phyloP scores from a whole-genome alignment of 2,329 filamentous ascomycete species.

The Diaporthe sp. region DNA sequence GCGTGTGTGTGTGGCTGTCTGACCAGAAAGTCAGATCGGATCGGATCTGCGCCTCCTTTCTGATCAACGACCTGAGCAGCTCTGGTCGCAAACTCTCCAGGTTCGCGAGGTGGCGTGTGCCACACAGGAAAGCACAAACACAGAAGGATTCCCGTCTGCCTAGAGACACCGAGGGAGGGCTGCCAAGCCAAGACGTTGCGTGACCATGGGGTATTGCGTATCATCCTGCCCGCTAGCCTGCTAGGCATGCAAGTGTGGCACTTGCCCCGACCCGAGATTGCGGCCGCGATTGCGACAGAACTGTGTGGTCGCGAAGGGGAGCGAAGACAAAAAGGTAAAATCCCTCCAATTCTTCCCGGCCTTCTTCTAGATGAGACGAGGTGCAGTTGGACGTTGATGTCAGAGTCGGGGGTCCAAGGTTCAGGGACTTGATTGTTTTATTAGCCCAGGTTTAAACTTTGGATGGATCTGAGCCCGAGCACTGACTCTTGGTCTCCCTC shows the following conservation, averaged over 20 bases:
- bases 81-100: background rate
- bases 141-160: slow-evolving; percentile 13
- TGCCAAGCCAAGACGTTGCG: slow-evolving; percentile 1
- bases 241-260: slow-evolving; percentile 17
- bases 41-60: slow-evolving; percentile 24
- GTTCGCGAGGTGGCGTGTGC: background rate
- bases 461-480: slow-evolving; percentile 13
- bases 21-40: background rate
- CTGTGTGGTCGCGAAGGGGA: background rate
- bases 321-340: background rate
- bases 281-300: background rate
- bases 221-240: slow-evolving; percentile 12
- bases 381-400: background rate
- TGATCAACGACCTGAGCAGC: background rate
- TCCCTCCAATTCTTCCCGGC: background rate
- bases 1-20: background rate
- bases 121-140: background rate
- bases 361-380: slow-evolving; percentile 11
- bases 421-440: background rate
- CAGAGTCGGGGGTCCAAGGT: slow-evolving; percentile 9
- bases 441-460: slow-evolving; percentile 11
- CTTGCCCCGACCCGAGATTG: slow-evolving; percentile 15
- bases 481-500: background rate
- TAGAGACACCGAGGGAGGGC: background rate
- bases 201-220: background rate